These are phyloP conservation scores for Penicillium sp. DNA, from an alignment of 2,329 filamentous ascomycete genomes.

Conservation along the genomic window DNA sequence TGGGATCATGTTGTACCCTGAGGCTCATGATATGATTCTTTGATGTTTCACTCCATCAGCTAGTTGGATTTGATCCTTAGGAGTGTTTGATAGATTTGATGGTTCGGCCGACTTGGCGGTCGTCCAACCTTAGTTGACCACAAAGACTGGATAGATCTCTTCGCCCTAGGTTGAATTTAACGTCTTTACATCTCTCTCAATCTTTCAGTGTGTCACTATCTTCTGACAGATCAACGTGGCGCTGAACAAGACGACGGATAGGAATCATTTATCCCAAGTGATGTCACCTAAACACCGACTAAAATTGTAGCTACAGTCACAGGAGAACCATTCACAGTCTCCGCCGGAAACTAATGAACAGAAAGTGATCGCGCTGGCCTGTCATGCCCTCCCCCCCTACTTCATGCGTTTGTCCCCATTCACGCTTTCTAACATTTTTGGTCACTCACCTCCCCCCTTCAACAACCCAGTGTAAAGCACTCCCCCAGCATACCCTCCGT, in stretches of 20 bases:
- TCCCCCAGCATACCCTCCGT: neutral
- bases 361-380: conserved; percentile 13
- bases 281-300: neutral
- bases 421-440: conserved; percentile 3
- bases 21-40: too few species aligned
- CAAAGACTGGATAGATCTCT: too few species aligned
- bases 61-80: too few species aligned
- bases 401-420: neutral
- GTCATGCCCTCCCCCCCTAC: neutral
- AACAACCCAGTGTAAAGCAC: conserved; percentile 13
- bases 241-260: conserved; percentile 37
- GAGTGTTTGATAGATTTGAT: too few species aligned
- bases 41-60: too few species aligned
- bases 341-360: conserved; percentile 40
- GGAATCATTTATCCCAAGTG: neutral
- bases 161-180: too few species aligned
- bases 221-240: neutral
- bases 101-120: too few species aligned
- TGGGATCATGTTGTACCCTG: too few species aligned
- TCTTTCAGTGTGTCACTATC: too few species aligned
- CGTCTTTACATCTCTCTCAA: too few species aligned
- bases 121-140: too few species aligned
- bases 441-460: neutral
- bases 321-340: conserved; percentile 40
- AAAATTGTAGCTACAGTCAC: conserved; percentile 20